Evolutionary conservation across 2,329 filamentous ascomycete species (phyloP), one percentile per base, ranked within the genome.

Genomic region (Colletotrichum sp.): DNA sequence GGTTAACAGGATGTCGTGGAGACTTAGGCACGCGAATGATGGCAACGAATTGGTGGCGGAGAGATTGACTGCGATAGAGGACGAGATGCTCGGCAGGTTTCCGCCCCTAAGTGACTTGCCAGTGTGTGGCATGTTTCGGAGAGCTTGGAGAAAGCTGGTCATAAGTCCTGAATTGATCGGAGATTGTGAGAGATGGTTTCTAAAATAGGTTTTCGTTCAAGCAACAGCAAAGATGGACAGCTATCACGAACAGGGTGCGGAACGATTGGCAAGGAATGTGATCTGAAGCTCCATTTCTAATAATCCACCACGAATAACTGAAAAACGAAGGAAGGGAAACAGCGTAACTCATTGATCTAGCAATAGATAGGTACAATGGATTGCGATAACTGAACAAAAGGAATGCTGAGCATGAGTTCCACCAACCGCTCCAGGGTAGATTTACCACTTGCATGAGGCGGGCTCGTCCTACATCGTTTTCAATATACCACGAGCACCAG

Each of bases 371-470:
- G 2, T n/a, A 10, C 36, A 21, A 48, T 21, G 38, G 3, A 43
- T 18, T 43, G 16, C 16, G 18, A 48, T 2, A 48, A 3, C 9
- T n/a, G 5, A n/a, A 12, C 18, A 48, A 48, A 21, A n/a, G 9
- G 9, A 48, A 48, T 48, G 18, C 2, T 12, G 18, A n/a, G 2
- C n/a, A 21, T 48, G 43, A 21, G 13, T 13, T 3, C 10, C 3
- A 4, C 2, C 43, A 1, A 52, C 10, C n/a, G 10, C 4, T 13
- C 13, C 5, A 52, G n/a, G n/a, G 4, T 5, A 7, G n/a, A 5
- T 7, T 21, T 7, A 3, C 36, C n/a, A 43, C 4, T 1, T 43
- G 8, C 9, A 43, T 18, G 8, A 43, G 38, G 4, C 38, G 4
- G 38, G 38, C n/a, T 7, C n/a, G 6, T 2, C 26, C 28, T 61